Conservation (phyloP, 106 monocot genomes). For the Phalaenopsis aphrodite region DNA sequence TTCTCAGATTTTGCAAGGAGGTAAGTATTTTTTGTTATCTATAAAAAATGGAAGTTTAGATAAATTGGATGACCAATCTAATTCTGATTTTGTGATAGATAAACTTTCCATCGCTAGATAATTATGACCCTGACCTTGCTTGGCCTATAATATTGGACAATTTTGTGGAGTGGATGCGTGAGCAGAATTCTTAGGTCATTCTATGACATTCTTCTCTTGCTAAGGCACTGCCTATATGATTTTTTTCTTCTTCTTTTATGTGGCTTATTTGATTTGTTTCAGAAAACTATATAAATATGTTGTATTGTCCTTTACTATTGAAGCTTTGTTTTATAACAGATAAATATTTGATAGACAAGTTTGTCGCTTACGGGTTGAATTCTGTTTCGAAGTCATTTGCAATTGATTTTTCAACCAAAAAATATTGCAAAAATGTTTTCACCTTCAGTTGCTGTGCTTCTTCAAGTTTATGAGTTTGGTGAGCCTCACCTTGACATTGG, state of each 20-base stretch:
- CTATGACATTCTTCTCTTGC: background rate
- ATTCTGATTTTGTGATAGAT: slow-evolving; percentile 40
- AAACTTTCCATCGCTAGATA: slow-evolving; percentile 78
- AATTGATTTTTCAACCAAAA: too few species aligned
- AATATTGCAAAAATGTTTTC: too few species aligned
- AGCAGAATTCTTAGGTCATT: background rate
- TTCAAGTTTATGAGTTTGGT: too few species aligned
- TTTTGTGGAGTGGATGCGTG: slow-evolving; percentile 84
- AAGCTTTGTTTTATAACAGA: too few species aligned
- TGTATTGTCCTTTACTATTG: background rate
- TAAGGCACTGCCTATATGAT: background rate
- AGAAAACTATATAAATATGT: background rate
- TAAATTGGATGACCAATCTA: background rate
- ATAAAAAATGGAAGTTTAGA: background rate
- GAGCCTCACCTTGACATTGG: too few species aligned
- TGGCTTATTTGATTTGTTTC: background rate
- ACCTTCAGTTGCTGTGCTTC: too few species aligned
- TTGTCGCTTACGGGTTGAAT: too few species aligned
- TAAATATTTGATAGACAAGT: too few species aligned
- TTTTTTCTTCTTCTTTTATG: background rate
- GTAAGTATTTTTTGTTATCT: slow-evolving; percentile 17
- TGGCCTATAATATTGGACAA: slow-evolving; percentile 98
- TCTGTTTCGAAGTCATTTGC: too few species aligned
- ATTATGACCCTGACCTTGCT: slow-evolving; percentile 69
- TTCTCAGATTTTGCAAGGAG: slow-evolving; percentile 87